Base-by-base conservation (phyloP, 1,284 basidiomycete genomes). In the Fomes fomentarius region DNA sequence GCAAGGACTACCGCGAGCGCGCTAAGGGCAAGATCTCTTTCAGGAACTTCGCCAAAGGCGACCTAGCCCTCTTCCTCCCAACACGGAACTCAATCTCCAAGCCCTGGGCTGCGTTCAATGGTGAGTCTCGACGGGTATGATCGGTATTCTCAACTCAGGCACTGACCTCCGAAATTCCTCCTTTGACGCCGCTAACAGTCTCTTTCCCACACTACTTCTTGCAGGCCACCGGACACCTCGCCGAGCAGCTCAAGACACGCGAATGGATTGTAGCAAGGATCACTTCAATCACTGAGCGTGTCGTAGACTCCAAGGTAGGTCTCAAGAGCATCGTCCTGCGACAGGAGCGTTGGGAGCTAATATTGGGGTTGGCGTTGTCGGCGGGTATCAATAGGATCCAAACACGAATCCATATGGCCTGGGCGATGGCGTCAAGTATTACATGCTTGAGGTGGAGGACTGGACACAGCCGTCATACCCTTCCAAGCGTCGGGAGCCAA, bases 171-270 rank as follows among this genome's bases (percentile, higher is more conserved):
- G 74, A 78, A 50, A 59, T 69, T 77, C 73, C 60, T 64, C 71
- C 72, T 56, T 30, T 31, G 26, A n/a, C 25, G 34, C 15, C 57
- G 26, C 21, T 26, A 60, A 48, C 64, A 94, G 93, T 97, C 7
- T 94, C 92, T 6, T 96, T 94, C 71, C 96, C 96, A 31, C 96
- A 98, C 74, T 96, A 96, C 73, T 99, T 99, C 76, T 82, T 99
- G 40, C 86, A 94, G 67, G 90, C 93, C 6, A 90, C 86, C 0
- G 91, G 89, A 1, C 82, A 87, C 61, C 79, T 98, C 35, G 89
- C 87, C 10, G 93, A 96, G 64, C 91, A 95, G 67, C 75, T 94
- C 51, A 89, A 89, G 70, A 85, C 84, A 17, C 81, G 93, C 42
- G 95, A 97, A 73, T 97, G 94, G 93, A 93, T 96, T 65, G 93